phyloP scores from a whole-genome alignment of 495 filamentous ascomycete species.

The Lasiosphaeria hispida region DNA sequence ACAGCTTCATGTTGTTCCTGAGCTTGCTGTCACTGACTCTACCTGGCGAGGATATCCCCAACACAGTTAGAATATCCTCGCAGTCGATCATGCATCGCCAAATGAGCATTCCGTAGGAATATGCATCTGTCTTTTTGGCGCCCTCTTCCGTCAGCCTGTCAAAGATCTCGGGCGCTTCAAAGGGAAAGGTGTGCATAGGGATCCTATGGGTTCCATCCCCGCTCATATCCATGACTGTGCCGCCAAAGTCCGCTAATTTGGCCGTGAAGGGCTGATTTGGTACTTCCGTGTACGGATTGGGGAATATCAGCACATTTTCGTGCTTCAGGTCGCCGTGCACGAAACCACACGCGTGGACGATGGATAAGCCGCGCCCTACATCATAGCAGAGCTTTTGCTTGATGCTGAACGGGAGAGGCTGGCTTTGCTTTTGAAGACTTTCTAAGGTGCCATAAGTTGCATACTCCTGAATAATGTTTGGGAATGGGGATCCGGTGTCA shows the following conservation, averaged over 20 bases:
- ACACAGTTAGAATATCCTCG: neutral
- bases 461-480: constrained; percentile 17
- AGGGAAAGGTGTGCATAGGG: constrained; percentile 15
- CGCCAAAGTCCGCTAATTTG: constrained; percentile 16
- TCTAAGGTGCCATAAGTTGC: constrained; percentile 18
- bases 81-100: constrained; percentile 17
- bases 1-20: neutral
- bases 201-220: neutral
- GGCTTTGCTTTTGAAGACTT: constrained; percentile 8
- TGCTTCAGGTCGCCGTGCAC: constrained; percentile 19
- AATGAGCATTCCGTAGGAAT: constrained; percentile 15
- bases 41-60: neutral
- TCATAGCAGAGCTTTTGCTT: constrained; percentile 21
- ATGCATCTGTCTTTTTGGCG: constrained; percentile 9
- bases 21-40: neutral
- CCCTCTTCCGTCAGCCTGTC: neutral
- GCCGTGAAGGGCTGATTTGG: constrained; percentile 14
- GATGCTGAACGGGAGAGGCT: constrained; percentile 14
- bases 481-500: constrained; percentile 16
- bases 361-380: constrained; percentile 18
- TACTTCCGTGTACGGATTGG: constrained; percentile 5
- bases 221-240: constrained; percentile 15
- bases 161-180: constrained; percentile 10
- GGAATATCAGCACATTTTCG: constrained; percentile 12
- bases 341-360: constrained; percentile 20